Conservation (phyloP, 2,329 filamentous ascomycete genomes). For the Dactylellina sp. region DNA sequence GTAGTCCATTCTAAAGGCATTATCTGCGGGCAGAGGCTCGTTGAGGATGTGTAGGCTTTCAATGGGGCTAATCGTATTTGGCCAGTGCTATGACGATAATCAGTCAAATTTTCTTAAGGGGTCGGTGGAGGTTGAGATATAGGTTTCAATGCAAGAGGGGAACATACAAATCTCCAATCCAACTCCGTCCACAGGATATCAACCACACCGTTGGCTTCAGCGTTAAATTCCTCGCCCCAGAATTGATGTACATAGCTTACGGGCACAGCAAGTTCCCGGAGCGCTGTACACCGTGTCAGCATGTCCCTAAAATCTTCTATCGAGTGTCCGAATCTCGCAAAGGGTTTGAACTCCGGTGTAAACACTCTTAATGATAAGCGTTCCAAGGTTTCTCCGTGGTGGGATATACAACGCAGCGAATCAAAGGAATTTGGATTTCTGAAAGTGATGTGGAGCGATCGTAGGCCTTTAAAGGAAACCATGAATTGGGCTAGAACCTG, state of each 20-base stretch:
- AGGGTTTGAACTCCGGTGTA: slow-evolving; percentile 39
- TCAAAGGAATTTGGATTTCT: slow-evolving; percentile 43
- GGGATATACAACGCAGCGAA: slow-evolving; percentile 34
- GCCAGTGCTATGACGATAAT: slow-evolving; percentile 31
- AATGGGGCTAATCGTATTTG: slow-evolving; percentile 30
- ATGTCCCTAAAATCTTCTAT: slow-evolving; percentile 36
- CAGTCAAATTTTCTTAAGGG: background rate
- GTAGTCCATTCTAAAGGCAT: slow-evolving; percentile 26
- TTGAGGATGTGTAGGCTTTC: slow-evolving; percentile 51
- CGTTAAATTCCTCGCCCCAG: slow-evolving; percentile 4
- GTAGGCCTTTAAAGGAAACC: slow-evolving; percentile 42
- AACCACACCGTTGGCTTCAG: background rate
- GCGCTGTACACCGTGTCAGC: slow-evolving; percentile 33
- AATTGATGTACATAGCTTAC: slow-evolving; percentile 41
- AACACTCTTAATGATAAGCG: slow-evolving; percentile 41
- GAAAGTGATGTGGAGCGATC: slow-evolving; percentile 39
- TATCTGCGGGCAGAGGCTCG: slow-evolving; percentile 38
- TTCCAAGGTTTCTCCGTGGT: slow-evolving; percentile 41
- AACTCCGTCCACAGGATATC: slow-evolving; percentile 38
- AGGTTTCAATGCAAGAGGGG: background rate
- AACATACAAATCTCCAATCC: slow-evolving; percentile 45
- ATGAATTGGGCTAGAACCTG: slow-evolving; percentile 31
- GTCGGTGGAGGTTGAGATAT: background rate
- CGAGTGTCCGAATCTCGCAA: slow-evolving; percentile 27
- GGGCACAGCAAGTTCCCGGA: slow-evolving; percentile 42